A percentile compares a stretch with the other conserved stretches of the same genome.
phyloP scores from a whole-genome alignment of 768 basidiomycete species.

The Tylopilus intermedius region DNA sequence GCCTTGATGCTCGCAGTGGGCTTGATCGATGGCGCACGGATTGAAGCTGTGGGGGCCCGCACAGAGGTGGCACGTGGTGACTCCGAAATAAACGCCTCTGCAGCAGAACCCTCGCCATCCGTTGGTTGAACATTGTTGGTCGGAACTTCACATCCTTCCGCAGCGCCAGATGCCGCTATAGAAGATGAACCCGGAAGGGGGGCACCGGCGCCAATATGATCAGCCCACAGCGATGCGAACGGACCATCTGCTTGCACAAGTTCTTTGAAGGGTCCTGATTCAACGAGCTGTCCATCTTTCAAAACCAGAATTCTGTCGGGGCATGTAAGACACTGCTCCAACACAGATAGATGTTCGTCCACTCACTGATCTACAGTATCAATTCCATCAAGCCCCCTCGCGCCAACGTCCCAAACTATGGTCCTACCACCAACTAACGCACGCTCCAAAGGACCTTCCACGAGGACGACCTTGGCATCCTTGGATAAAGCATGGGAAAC shows the following conservation, averaged over 20 bases:
- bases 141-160: constrained; percentile 25
- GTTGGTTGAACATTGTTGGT: constrained; percentile 15
- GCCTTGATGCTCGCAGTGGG: constrained; percentile 20
- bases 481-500: constrained; percentile 24
- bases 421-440: constrained; percentile 17
- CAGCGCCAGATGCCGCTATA: constrained; percentile 22
- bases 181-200: constrained; percentile 32
- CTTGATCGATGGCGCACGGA: constrained; percentile 21
- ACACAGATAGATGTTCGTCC: neutral
- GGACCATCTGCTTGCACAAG: constrained; percentile 64
- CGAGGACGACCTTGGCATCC: constrained; percentile 22
- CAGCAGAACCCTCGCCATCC: constrained; percentile 20
- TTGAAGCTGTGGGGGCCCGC: constrained; percentile 13
- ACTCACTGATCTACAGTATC: constrained; percentile 59
- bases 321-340: neutral
- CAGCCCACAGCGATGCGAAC: constrained; percentile 87
- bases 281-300: constrained; percentile 83
- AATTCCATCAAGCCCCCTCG: constrained; percentile 36
- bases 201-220: constrained; percentile 63
- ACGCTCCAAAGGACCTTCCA: constrained; percentile 24
- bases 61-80: constrained; percentile 18
- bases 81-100: constrained; percentile 2
- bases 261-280: constrained; percentile 76
- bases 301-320: constrained; percentile 76
- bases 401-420: constrained; percentile 27